Percentiles rank a stretch among this genome's conserved stretches.
phyloP scores from a whole-genome alignment of 176 grass and related monocot species.

The Aechmea fasciata region DNA sequence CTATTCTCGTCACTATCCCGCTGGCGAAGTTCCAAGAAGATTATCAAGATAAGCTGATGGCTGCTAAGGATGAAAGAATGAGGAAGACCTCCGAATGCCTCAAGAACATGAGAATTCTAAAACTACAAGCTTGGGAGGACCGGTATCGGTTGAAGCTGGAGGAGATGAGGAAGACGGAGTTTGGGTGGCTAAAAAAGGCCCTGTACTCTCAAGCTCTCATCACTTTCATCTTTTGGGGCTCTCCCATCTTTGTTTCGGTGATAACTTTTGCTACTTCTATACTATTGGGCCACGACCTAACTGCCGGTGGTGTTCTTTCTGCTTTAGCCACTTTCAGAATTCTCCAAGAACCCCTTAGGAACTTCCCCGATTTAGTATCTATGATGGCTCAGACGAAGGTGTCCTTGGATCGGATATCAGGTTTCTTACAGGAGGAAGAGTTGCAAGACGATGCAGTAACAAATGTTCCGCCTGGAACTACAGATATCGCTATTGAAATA shows the following conservation, averaged over 20 bases:
- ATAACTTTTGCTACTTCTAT: constrained; percentile 92
- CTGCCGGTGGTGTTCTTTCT: constrained; percentile 88
- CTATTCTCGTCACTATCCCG: constrained; percentile 75
- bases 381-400: constrained; percentile 98
- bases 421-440: constrained; percentile 76
- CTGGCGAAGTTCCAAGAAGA: constrained; percentile 86
- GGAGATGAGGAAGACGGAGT: constrained; percentile 87
- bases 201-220: constrained; percentile 85
- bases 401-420: constrained; percentile 69
- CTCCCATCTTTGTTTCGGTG: constrained; percentile 82
- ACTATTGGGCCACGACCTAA: constrained; percentile 72
- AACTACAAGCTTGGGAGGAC: constrained; percentile 94
- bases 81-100: constrained; percentile 88
- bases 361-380: constrained; percentile 92
- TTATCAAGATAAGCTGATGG: constrained; percentile 94
- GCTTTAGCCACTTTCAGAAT: constrained; percentile 95
- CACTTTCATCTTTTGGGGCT: constrained; percentile 98
- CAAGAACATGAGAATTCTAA: constrained; percentile 89
- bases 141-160: constrained; percentile 60
- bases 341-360: constrained; percentile 96
- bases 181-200: constrained; percentile 70
- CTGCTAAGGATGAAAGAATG: constrained; percentile 93
- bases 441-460: constrained; percentile 63
- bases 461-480: constrained; percentile 45
- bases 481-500: constrained; percentile 69